Base-by-base conservation (phyloP, 805 yeast genomes). In the Wickerhamomyces bisporus region DNA sequence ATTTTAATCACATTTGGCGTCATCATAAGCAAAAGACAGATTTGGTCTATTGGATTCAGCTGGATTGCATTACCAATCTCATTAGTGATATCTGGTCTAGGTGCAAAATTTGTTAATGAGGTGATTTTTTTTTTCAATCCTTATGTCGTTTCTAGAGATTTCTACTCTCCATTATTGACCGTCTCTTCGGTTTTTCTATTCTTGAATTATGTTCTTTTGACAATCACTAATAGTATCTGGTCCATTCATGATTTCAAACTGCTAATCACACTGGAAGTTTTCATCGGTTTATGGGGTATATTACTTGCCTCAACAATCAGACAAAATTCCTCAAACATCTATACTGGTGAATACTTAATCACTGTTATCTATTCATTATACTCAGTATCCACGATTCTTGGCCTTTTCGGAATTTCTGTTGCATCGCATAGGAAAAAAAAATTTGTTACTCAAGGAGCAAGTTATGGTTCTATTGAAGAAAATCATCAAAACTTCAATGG, bases 61-160 rank as follows among this genome's bases (percentile, higher is more conserved):
- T 70, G 74, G 68, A 45, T 75, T 16, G 71, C 88, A 47, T 68
- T 80, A 25, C 89, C 95, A 1, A 29, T 79, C 5, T 68, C 88
- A 15, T 48, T 81, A 14, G 51, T 56, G 0, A 36, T 73, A 8
- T 73, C 91, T 0, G 48, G 60, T 11, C 47, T 67, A 13, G 45
- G 65, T 12, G 56, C 73, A 0, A 48, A 50, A 25, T 47, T 61
- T 32, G 53, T 66, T 11, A 55, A 72, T 47, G 52, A 70, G 47
- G 52, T 71, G 55, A 48, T 79, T 44, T 45, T 60, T 47, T 41
- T 57, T 25, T 39, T 54, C 35, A 74, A 76, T 62, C 79, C 79
- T 5, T 56, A 66, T 37, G 50, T 77, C 13, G 56, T 77, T n/a
- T 75, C 81, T 3, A 65, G 74, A 16, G 68, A 73, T 42, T 75